A percentile compares a stretch with the other conserved stretches of the same genome.
Evolutionary conservation across 192 early-diverging fungal species (phyloP).

Genomic region (Chytriomyces sp.): DNA sequence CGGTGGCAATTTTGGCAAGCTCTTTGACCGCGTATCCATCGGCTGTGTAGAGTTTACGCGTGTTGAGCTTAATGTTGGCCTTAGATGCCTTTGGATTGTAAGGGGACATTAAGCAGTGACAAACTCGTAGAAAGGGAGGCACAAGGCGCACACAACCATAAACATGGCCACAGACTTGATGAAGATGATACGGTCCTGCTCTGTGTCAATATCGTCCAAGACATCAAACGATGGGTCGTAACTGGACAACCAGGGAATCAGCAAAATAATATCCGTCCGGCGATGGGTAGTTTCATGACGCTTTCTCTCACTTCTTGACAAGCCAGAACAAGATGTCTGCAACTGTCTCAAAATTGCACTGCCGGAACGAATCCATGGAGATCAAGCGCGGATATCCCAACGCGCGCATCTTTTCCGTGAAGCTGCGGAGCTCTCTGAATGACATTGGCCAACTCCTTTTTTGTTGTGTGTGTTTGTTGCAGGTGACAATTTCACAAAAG

Average conservation of each 20-base stretch:
- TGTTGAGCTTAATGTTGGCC: conserved; percentile 57
- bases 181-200: conserved; percentile 54
- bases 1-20: conserved; percentile 47
- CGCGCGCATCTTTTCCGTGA: conserved; percentile 53
- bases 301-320: conserved; percentile 46
- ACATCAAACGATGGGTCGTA: conserved; percentile 53
- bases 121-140: background rate
- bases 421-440: conserved; percentile 37
- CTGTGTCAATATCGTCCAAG: conserved; percentile 47
- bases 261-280: background rate
- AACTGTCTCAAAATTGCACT: conserved; percentile 54
- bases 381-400: conserved; percentile 54
- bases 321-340: conserved; percentile 57
- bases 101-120: background rate
- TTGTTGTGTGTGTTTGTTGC: too few relatives aligned
- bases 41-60: conserved; percentile 53
- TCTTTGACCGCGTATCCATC: conserved; percentile 58
- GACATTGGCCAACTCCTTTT: too few relatives aligned
- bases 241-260: conserved; percentile 26
- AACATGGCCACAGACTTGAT: conserved; percentile 51
- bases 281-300: background rate
- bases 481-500: too few relatives aligned
- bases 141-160: conserved; percentile 36
- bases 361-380: conserved; percentile 56
- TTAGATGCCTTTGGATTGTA: conserved; percentile 42